Base-by-base conservation (phyloP, 805 yeast species). In the Cyberlindnera maclurae region DNA sequence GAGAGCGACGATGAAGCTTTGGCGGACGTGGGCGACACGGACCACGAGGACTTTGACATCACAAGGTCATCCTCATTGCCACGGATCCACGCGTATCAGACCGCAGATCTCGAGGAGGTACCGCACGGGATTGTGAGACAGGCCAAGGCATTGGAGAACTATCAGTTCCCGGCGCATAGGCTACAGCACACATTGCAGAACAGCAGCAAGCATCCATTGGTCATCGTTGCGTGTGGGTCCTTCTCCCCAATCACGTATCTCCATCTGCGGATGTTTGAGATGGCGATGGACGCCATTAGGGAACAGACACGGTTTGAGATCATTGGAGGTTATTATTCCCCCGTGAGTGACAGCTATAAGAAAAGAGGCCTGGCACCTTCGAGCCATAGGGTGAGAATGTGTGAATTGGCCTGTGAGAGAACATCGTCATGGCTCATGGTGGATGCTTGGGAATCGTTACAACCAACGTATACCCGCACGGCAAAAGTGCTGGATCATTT, bases 341-440 rank as follows among this genome's bases (percentile, higher is more conserved):
- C 98, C 0, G 97, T 90, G 9, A 73, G 83, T 36, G 96, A 90
- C 56, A 87, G 88, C 60, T 93, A 93, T 66, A 79, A 80, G 56
- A 93, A 93, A 62, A 87, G 86, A 31, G 98, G 98, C 0, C 67
- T 93, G 38, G 97, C 98, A 1, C 78, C 85, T 0, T 71, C 97
- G 0, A 71, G 70, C 45, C 96, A 93, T 60, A 75, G 98, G 41
- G 98, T 93, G 10, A 71, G 97, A 38, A 93, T 93, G 98, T 88
- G 98, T 63, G 98, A 93, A 59, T 70, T 93, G 55, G 97, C 97
- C 0, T 89, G 98, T 62, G 98, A 93, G 58, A 72, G 98, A 54
- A 93, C 98, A 0, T 79, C 93, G 4, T 79, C 90, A 20, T 93
- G 98, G 98, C 70, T 93, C 29, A 93, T 93, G 98, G 98, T 93